Base-by-base conservation (phyloP, 2,329 filamentous ascomycete genomes). In the Neonectria magnoliae region DNA sequence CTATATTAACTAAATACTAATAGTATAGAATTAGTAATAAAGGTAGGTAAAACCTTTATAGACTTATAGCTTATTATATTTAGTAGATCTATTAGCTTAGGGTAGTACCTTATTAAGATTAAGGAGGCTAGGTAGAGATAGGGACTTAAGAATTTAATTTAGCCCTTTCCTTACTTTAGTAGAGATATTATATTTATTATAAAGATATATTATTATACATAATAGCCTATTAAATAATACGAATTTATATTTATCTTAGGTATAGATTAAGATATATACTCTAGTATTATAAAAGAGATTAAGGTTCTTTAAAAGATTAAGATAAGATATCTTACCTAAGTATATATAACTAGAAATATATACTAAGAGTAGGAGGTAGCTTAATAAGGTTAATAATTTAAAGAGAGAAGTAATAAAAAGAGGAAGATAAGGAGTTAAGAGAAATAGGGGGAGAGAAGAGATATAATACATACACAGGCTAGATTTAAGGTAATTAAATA, bases 61-160 rank as follows among this genome's bases (percentile, higher is more conserved):
- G n/a, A n/a, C n/a, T n/a, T n/a, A n/a, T n/a, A 57, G 25, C 55
- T 48, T 47, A 20, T 48, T 25, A 27, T 57, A 25, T n/a, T 57
- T 25, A 9, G 55, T 18, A 20, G 42, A 57, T 48, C 55, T 11
- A 48, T 57, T 27, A 14, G 41, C 55, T 48, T 25, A 42, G 25
- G 55, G 55, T 20, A n/a, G 44, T 18, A 25, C 41, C 5, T 57
- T n/a, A 9, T 57, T 25, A 20, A 42, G 55, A 22, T 57, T 14
- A 2, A 48, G 41, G 22, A 45, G 27, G 20, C 20, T 20, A 42
- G 53, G 22, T 36, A n/a, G 31, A n/a, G n/a, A n/a, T n/a, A n/a
- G n/a, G n/a, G n/a, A n/a, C n/a, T n/a, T n/a, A n/a, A n/a, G n/a
- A n/a, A 57, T 18, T 48, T 11, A 8, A 29, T 5, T 57, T 22